phyloP scores from a whole-genome alignment of 352 stramenopile species.

The Peronospora belbahrii region DNA sequence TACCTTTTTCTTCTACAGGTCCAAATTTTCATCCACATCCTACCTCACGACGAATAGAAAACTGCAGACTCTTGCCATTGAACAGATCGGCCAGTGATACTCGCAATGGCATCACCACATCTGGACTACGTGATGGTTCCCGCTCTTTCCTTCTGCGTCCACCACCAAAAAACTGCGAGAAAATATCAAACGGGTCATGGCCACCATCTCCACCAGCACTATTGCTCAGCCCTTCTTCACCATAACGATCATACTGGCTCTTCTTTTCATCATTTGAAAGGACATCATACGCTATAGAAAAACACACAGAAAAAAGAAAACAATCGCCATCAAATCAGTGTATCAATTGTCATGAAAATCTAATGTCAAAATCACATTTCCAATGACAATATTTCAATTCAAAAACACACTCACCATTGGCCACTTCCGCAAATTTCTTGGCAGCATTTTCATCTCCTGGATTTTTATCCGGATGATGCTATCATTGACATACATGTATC shows the following conservation, averaged over 20 bases:
- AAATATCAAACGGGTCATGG: conserved; percentile 74
- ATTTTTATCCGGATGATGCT: conserved; percentile 89
- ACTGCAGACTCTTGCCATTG: conserved; percentile 91
- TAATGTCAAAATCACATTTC: too few species aligned
- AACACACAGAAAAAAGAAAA: background rate
- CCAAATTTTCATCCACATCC: background rate
- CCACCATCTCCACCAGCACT: conserved; percentile 38
- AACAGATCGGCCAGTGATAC: conserved; percentile 96
- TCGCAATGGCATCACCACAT: conserved; percentile 84
- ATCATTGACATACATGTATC: too few species aligned
- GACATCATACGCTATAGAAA: conserved; percentile 80
- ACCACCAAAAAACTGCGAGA: conserved; percentile 71
- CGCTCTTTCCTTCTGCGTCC: conserved; percentile 31
- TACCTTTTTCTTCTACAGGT: background rate
- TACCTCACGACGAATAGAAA: conserved; percentile 87
- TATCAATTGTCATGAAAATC: too few species aligned
- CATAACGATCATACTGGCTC: conserved; percentile 87
- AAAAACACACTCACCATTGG: conserved; percentile 54
- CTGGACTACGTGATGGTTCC: conserved; percentile 53
- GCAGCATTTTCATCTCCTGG: conserved; percentile 73
- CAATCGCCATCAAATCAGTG: background rate
- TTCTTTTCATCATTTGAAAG: conserved; percentile 88
- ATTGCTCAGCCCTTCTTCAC: conserved; percentile 82
- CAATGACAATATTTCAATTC: too few species aligned
- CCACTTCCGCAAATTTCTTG: conserved; percentile 85